These are phyloP conservation scores for Dothideomycetes sp. DNA, from an alignment of 2,329 filamentous ascomycete species.

Conservation along the genomic window DNA sequence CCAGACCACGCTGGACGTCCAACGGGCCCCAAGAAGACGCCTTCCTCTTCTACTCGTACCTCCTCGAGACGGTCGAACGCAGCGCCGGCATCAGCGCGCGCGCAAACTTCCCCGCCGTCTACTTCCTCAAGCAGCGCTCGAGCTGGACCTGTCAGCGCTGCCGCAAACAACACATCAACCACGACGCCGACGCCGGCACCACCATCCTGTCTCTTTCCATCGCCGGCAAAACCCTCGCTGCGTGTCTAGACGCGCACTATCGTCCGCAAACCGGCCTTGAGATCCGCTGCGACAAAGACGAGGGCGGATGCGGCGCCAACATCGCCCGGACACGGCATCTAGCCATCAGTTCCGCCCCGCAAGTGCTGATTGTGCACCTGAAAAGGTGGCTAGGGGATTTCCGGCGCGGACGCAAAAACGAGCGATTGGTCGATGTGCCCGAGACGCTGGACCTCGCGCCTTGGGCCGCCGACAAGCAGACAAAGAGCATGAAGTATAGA, in stretches of 20 bases:
- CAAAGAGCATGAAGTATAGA: constrained; percentile 8
- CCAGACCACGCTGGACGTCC: constrained; percentile 6
- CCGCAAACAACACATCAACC: constrained; percentile 2
- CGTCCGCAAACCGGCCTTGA: constrained; percentile 7
- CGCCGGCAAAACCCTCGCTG: background rate
- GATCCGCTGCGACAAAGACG: constrained; percentile 11
- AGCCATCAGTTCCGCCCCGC: constrained; percentile 9
- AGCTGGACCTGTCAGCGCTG: constrained; percentile 10
- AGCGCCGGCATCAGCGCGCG: constrained; percentile 2
- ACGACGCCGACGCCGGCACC: constrained; percentile 4
- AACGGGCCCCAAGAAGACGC: constrained; percentile 9
- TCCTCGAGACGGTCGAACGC: constrained; percentile 8
- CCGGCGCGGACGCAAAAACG: constrained; percentile 7
- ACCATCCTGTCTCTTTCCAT: too few relatives aligned
- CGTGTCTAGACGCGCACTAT: background rate
- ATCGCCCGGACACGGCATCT: constrained; percentile 2
- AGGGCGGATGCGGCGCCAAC: constrained; percentile 8
- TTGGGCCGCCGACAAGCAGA: constrained; percentile 2
- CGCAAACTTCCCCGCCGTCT: constrained; percentile 6
- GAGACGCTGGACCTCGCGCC: constrained; percentile 9
- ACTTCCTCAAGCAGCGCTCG: constrained; percentile 8
- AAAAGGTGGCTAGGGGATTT: constrained; percentile 5
- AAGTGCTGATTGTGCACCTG: constrained; percentile 13
- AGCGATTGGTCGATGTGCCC: constrained; percentile 6
- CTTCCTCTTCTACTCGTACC: constrained; percentile 9